Percentiles rank a stretch among this genome's conserved stretches.
phyloP scores from a whole-genome alignment of 2,329 filamentous ascomycete species.

The Fusarium incarnatum region DNA sequence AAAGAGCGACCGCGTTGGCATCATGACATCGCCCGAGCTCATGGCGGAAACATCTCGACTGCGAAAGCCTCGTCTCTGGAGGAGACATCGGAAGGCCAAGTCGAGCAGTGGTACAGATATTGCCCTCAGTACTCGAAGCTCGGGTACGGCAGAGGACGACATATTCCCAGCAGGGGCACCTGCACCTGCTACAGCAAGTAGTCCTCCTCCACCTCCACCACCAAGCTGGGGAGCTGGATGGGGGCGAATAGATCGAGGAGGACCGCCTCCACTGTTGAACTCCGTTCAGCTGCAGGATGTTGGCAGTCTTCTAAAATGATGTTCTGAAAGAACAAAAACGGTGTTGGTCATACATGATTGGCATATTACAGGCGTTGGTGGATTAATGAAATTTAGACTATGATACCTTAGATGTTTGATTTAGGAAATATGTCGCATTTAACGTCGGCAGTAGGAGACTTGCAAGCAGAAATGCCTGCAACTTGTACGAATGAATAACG shows the following conservation, averaged over 20 bases:
- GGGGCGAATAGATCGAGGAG: slow-evolving; percentile 48
- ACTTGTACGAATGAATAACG: slow-evolving; percentile 40
- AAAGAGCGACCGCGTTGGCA: slow-evolving; percentile 53
- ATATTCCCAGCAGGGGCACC: slow-evolving; percentile 38
- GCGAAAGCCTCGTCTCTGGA: slow-evolving; percentile 48
- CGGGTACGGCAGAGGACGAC: slow-evolving; percentile 43
- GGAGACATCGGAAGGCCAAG: slow-evolving; percentile 45
- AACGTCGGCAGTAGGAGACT: slow-evolving; percentile 23
- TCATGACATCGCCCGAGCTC: slow-evolving; percentile 59
- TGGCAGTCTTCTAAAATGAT: slow-evolving; percentile 47
- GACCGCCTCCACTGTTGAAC: slow-evolving; percentile 45
- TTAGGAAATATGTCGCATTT: slow-evolving; percentile 39
- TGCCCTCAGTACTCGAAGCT: slow-evolving; percentile 49
- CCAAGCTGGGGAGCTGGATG: slow-evolving; percentile 50
- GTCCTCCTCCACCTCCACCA: slow-evolving; percentile 34
- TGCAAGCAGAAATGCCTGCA: slow-evolving; percentile 8
- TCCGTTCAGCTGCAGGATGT: slow-evolving; percentile 52
- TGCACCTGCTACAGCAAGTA: slow-evolving; percentile 8
- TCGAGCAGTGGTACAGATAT: slow-evolving; percentile 50
- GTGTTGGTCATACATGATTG: slow-evolving; percentile 18
- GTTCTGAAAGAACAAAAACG: slow-evolving; percentile 3
- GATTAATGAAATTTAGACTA: slow-evolving; percentile 45
- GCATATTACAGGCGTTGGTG: slow-evolving; percentile 44
- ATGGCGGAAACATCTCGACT: slow-evolving; percentile 43
- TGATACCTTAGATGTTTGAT: slow-evolving; percentile 48